Base-by-base conservation (phyloP, 257 asterid genomes). In the Solanum chmielewskii region DNA sequence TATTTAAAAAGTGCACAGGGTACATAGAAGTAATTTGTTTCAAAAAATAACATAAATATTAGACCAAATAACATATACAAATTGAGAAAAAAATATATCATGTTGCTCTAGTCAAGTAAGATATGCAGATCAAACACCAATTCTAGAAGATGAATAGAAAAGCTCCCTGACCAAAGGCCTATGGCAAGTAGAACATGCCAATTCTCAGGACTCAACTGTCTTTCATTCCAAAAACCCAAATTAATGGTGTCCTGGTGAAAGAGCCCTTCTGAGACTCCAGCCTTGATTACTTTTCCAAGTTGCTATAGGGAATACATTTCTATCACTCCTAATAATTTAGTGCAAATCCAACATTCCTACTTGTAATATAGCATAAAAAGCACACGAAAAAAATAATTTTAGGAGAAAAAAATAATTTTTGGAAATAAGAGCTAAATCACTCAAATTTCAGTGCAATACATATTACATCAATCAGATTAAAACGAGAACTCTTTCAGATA, bases 151-250 rank as follows among this genome's bases (percentile, higher is more conserved):
- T 83, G 90, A 91, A 85, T 71, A 42, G 90, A 92, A 92, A 93
- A 87, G 92, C 56, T 91, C 97, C 98, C 97, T 75, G 77, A 96
- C 98, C 98, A 93, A 93, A 95, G 99, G 98, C 99, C 98, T 96
- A 96, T 95, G 98, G 94, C 98, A 91, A 42, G 47, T 66, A 85
- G 37, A 81, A 41, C 18, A 88, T 92, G 93, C 97, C 99, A 96
- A 96, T 91, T 96, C 99, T 96, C 98, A 16, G 85, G 85, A 92
- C 98, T 92, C 97, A 80, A 84, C 16, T 4, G 97, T 95, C 35
- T 91, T 94, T 89, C 95, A 90, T 91, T 84, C 90, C 93, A 89
- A 92, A 90, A 69, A 86, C 92, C 91, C 91, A 87, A 71, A 41
- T 27, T 5, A 10, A 9, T 59, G 90, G 89, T 91, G 85, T 69